A percentile compares a stretch with the other conserved stretches of the same genome.
phyloP scores from a whole-genome alignment of 352 stramenopile species.

The Phytophthora vignae region DNA sequence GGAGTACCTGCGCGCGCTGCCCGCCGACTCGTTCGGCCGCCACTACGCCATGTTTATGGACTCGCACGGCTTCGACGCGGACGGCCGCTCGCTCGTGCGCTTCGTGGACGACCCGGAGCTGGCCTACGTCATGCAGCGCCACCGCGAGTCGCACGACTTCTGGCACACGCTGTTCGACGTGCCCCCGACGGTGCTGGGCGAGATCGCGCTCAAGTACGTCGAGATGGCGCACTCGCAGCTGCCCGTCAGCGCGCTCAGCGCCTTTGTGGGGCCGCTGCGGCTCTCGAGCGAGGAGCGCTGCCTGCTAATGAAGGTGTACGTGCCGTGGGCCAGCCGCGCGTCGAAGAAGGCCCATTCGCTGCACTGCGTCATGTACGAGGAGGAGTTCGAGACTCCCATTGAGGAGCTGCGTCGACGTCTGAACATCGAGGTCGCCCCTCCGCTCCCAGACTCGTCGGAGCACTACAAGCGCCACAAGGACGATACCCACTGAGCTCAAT shows the following conservation, averaged over 20 bases:
- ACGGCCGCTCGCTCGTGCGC: constrained; percentile 83
- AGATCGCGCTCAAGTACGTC: constrained; percentile 98
- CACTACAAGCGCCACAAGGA: constrained; percentile 39
- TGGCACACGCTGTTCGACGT: constrained; percentile 96
- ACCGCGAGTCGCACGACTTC: constrained; percentile 96
- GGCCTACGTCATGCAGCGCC: constrained; percentile 96
- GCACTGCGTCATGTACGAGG: constrained; percentile 97
- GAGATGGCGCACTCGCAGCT: constrained; percentile 97
- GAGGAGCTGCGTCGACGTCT: constrained; percentile 83
- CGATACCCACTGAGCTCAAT: constrained; percentile 19
- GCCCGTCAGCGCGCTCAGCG: constrained; percentile 93
- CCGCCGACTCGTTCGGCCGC: constrained; percentile 87
- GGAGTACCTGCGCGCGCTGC: constrained; percentile 66
- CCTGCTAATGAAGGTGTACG: constrained; percentile 86
- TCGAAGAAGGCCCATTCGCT: constrained; percentile 79
- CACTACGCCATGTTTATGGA: constrained; percentile 93
- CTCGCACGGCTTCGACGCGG: constrained; percentile 92
- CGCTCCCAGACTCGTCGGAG: constrained; percentile 39
- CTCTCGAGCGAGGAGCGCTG: constrained; percentile 78
- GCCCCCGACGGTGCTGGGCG: constrained; percentile 95
- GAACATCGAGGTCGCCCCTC: constrained; percentile 54
- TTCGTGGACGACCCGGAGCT: constrained; percentile 95
- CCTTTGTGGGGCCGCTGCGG: constrained; percentile 90
- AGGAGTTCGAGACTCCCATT: constrained; percentile 94
- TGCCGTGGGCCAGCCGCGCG: constrained; percentile 94